A percentile compares a stretch with the other conserved stretches of the same genome.
Conservation (phyloP, 305 asterid species). For the Rubia tinctorum region DNA sequence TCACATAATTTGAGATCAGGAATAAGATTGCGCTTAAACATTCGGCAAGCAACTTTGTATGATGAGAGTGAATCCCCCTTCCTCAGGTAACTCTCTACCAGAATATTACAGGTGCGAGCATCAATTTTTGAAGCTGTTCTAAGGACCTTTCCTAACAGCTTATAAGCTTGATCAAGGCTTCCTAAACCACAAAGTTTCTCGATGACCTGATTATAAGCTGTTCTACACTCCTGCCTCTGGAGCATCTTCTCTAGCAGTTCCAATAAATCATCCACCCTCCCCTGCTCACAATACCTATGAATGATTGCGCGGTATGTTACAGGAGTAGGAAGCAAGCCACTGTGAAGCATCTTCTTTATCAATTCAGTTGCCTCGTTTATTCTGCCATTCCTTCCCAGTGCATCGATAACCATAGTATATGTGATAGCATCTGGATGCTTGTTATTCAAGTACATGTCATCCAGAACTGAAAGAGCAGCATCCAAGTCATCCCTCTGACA, state of each 20-base stretch:
- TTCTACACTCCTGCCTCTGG: constrained; percentile 45
- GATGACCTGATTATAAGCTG: constrained; percentile 68
- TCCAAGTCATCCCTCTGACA: constrained; percentile 66
- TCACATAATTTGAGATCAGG: constrained; percentile 85
- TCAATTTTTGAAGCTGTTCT: constrained; percentile 68
- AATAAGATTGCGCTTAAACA: constrained; percentile 80
- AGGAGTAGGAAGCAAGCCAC: constrained; percentile 76
- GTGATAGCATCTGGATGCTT: constrained; percentile 90
- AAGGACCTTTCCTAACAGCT: constrained; percentile 68
- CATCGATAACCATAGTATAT: constrained; percentile 61
- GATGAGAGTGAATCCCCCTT: constrained; percentile 64
- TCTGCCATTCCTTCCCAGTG: constrained; percentile 64
- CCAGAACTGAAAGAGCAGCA: constrained; percentile 83
- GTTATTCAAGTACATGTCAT: constrained; percentile 84
- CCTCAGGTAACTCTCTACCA: constrained; percentile 61
- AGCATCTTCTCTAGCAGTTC: constrained; percentile 70
- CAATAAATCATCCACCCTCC: constrained; percentile 56
- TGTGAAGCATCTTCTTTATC: constrained; percentile 71
- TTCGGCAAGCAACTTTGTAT: constrained; percentile 81
- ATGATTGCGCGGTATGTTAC: constrained; percentile 82
- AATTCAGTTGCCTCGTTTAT: constrained; percentile 63
- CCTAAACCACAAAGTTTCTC: constrained; percentile 80
- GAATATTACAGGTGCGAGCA: constrained; percentile 63
- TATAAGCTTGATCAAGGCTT: constrained; percentile 61
- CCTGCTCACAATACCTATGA: constrained; percentile 68